A percentile compares a stretch with the other conserved stretches of the same genome.
phyloP scores from a whole-genome alignment of 768 basidiomycete species.

The Tulasnella sp. region DNA sequence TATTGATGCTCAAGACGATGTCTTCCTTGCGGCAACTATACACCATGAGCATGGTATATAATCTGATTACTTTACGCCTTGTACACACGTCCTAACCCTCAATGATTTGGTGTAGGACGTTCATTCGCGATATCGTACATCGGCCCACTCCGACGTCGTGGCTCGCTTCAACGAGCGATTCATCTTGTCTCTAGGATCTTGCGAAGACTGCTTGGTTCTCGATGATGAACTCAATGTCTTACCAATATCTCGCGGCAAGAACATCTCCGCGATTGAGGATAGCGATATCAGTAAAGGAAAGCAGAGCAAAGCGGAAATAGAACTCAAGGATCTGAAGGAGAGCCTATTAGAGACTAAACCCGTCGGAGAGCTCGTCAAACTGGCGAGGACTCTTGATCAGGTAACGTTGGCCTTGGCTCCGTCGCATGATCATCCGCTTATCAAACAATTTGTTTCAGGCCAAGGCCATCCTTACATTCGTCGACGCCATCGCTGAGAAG shows the following conservation, averaged over 20 bases:
- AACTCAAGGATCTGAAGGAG: slow-evolving; percentile 69
- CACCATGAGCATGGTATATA: slow-evolving; percentile 64
- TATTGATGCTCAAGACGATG: slow-evolving; percentile 91
- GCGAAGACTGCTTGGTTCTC: slow-evolving; percentile 82
- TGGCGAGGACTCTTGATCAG: slow-evolving; percentile 89
- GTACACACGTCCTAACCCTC: background rate
- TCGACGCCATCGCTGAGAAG: slow-evolving; percentile 88
- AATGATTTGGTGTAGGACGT: slow-evolving; percentile 58
- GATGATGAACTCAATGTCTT: slow-evolving; percentile 98
- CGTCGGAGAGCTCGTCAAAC: slow-evolving; percentile 77
- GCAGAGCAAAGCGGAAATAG: slow-evolving; percentile 42
- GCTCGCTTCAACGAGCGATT: slow-evolving; percentile 98
- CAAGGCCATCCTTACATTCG: slow-evolving; percentile 86
- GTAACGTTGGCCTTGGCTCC: too few relatives aligned
- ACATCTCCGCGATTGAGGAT: slow-evolving; percentile 60
- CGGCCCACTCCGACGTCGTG: slow-evolving; percentile 76
- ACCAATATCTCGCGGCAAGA: slow-evolving; percentile 89
- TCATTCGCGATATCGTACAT: slow-evolving; percentile 86
- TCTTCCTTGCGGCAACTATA: slow-evolving; percentile 83
- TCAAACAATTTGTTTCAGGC: slow-evolving; percentile 33
- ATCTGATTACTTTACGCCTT: slow-evolving; percentile 32
- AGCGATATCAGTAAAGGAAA: slow-evolving; percentile 34
- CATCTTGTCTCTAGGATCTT: slow-evolving; percentile 91
- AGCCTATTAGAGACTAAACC: slow-evolving; percentile 74
- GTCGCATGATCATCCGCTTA: background rate